Percentiles rank a stretch among this genome's conserved stretches.
phyloP scores from a whole-genome alignment of 2,329 filamentous ascomycete genomes.

The Coniochaeta sp. region DNA sequence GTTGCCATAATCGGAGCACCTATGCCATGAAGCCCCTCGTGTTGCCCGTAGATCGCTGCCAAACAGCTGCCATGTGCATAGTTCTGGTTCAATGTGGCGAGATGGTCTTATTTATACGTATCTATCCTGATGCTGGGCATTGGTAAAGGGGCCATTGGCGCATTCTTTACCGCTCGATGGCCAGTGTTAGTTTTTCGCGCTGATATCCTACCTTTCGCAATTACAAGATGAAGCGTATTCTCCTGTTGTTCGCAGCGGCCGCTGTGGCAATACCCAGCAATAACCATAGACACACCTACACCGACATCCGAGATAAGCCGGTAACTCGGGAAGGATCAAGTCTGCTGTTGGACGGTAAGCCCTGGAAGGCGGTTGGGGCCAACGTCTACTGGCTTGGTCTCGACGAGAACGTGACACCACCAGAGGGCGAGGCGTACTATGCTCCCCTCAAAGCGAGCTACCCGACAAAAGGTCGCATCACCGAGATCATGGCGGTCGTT shows the following conservation, averaged over 20 bases:
- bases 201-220: not conserved
- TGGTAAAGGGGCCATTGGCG: not conserved
- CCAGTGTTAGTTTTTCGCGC: not conserved
- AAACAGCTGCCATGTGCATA: not conserved
- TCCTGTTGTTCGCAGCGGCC: not conserved
- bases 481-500: conserved; percentile 36
- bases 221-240: not conserved
- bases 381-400: conserved; percentile 44
- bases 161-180: not conserved
- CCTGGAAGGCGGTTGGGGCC: conserved; percentile 37
- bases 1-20: not conserved
- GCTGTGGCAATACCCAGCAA: not conserved
- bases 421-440: conserved; percentile 35
- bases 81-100: not conserved
- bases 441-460: conserved; percentile 34
- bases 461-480: conserved; percentile 35
- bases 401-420: conserved; percentile 40
- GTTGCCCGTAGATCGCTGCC: not conserved
- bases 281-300: not conserved
- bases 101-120: not conserved
- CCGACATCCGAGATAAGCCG: conserved; percentile 11
- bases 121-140: not conserved
- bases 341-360: conserved; percentile 27
- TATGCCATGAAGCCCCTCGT: not conserved
- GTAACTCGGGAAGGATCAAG: conserved; percentile 27